These are phyloP conservation scores for Pseudognaphalium luteoalbum DNA, from an alignment of 129 eudicot species.

Conservation along the genomic window DNA sequence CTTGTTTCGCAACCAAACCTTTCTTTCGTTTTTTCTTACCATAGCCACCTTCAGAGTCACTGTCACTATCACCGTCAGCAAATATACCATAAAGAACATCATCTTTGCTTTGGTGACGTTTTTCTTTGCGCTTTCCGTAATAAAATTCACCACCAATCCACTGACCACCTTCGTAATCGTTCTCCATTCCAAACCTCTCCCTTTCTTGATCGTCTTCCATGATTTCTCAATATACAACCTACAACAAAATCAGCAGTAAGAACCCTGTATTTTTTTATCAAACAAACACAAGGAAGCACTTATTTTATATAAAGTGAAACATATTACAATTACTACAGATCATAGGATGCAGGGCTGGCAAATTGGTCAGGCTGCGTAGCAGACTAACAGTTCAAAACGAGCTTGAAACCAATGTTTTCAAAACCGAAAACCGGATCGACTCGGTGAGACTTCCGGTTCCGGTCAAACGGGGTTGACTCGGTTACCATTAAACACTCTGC, in stretches of 20 bases:
- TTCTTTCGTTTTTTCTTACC: constrained; percentile 54
- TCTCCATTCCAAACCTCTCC: constrained; percentile 89
- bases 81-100: constrained; percentile 80
- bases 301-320: too few relatives aligned
- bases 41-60: constrained; percentile 53
- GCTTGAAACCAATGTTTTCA: too few relatives aligned
- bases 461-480: too few relatives aligned
- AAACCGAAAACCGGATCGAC: too few relatives aligned
- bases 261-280: not conserved
- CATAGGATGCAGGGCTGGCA: not conserved
- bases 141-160: constrained; percentile 81
- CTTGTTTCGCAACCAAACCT: constrained; percentile 46
- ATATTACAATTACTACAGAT: not conserved
- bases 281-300: not conserved
- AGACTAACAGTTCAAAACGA: too few relatives aligned
- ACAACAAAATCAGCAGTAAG: constrained; percentile 18
- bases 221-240: constrained; percentile 20
- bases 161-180: constrained; percentile 79
- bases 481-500: too few relatives aligned
- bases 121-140: constrained; percentile 64
- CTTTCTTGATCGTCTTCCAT: constrained; percentile 90
- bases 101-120: constrained; percentile 61
- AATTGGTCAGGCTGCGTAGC: too few relatives aligned
- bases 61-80: constrained; percentile 56
- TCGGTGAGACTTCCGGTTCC: too few relatives aligned